Evolutionary conservation across 257 asterid species (phyloP), one percentile per base, ranked within the genome.

Genomic region (Plantago major): DNA sequence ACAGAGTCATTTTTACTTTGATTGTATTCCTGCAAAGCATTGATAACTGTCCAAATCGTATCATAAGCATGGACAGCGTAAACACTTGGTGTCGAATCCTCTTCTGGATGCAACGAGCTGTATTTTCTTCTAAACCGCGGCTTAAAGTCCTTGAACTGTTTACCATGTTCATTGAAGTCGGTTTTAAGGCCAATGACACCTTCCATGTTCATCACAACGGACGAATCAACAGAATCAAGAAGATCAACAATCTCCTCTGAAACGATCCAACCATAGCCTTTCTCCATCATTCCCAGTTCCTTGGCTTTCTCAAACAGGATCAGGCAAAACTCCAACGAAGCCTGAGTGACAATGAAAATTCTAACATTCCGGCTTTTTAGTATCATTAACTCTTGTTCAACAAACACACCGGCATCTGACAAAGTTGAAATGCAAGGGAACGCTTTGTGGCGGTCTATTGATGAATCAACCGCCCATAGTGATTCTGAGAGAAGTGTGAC

Each of bases 161-260:
- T 57, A 10, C 40, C 52, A 3, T 47, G 55, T 0, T 70, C 82
- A 1, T 30, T 7, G 28, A 62, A 70, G 12, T 60, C 77, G 2
- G 67, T 66, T 70, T 76, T 83, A 9, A 86, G 48, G 11, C 89
- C 95, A 14, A 86, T n/a, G 9, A 81, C 77, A 8, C 89, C 95
- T 67, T 86, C 81, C 92, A 84, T 78, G n/a, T 69, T 70, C 12
- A 59, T 51, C 49, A 72, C 9, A 17, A 67, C 67, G 1, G 85
- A 74, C 0, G 67, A 18, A 19, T 81, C 83, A 15, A 76, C 45
- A 11, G 89, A 70, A 65, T 86, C 92, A 13, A 86, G 77, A 65
- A 79, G 77, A 57, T 69, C 74, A 0, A 71, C 73, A 9, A 84
- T 52, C 46, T 73, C 84, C 19, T 78, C 84, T 0, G 85, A 56